A percentile compares a stretch with the other conserved stretches of the same genome.
Evolutionary conservation across 2,329 filamentous ascomycete species (phyloP).

Genomic region (Orbilia ellipsospora): DNA sequence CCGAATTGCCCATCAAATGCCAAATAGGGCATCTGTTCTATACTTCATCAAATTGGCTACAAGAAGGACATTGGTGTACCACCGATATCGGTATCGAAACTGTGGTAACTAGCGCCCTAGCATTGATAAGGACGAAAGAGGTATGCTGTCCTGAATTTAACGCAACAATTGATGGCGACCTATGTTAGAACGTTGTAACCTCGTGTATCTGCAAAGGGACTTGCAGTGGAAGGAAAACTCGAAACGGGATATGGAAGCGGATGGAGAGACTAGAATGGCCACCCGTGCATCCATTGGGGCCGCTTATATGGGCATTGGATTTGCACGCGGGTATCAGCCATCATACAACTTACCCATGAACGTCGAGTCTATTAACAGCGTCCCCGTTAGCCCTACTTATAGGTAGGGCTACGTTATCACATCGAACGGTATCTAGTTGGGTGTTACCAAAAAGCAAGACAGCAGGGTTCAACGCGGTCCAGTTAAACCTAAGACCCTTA

Average conservation of each 20-base stretch:
- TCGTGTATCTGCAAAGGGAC: constrained; percentile 30
- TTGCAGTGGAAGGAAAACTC: neutral
- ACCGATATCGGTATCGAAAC: constrained; percentile 28
- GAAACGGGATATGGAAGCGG: neutral
- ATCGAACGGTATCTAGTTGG: constrained; percentile 26
- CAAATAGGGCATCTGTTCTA: constrained; percentile 34
- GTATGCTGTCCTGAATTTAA: constrained; percentile 32
- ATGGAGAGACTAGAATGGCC: constrained; percentile 3
- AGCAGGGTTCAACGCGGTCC: constrained; percentile 30
- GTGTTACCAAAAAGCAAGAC: constrained; percentile 35
- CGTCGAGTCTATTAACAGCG: constrained; percentile 29
- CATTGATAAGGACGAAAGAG: constrained; percentile 28
- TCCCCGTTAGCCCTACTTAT: constrained; percentile 17
- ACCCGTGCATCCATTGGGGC: constrained; percentile 2
- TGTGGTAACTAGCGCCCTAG: constrained; percentile 18
- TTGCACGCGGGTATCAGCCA: constrained; percentile 26
- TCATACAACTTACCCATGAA: constrained; percentile 41
- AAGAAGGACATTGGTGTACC: constrained; percentile 41
- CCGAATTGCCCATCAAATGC: constrained; percentile 27
- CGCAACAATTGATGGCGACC: neutral
- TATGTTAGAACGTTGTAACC: constrained; percentile 10
- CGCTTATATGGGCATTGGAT: constrained; percentile 36
- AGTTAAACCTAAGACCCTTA: constrained; percentile 13
- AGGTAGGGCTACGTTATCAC: constrained; percentile 34
- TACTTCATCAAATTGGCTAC: constrained; percentile 44